Percentiles rank a stretch among this genome's conserved stretches.
These are phyloP conservation scores for Punica granatum DNA, from an alignment of 345 rosid species.

Conservation along the genomic window DNA sequence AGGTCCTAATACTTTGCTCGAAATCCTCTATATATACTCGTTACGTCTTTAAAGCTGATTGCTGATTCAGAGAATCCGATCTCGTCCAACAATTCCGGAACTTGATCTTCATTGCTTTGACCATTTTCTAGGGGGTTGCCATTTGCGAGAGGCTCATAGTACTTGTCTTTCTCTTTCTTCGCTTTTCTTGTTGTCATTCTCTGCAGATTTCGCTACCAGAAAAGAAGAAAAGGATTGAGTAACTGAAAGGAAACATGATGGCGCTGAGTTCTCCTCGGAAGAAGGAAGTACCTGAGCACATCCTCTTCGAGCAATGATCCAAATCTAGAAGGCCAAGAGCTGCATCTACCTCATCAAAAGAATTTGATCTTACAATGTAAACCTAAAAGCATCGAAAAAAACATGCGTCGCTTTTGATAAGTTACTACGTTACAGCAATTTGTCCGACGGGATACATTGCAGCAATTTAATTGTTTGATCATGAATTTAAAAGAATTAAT, in stretches of 20 bases:
- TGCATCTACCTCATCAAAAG: slow-evolving; percentile 11
- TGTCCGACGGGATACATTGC: no score
- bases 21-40: slow-evolving; percentile 27
- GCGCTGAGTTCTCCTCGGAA: neutral
- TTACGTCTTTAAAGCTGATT: slow-evolving; percentile 18
- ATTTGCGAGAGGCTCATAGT: slow-evolving; percentile 1
- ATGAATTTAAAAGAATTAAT: neutral
- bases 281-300: slow-evolving; percentile 1
- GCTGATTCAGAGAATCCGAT: slow-evolving; percentile 16
- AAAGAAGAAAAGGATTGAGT: neutral
- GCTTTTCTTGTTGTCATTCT: neutral
- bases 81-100: slow-evolving; percentile 3
- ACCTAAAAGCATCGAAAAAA: slow-evolving; percentile 8
- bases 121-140: neutral
- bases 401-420: neutral
- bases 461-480: neutral
- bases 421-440: neutral
- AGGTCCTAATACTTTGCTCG: slow-evolving; percentile 33
- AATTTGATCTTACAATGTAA: slow-evolving; percentile 7
- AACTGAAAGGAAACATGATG: neutral
- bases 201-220: neutral
- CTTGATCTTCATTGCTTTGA: neutral
- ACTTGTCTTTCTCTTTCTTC: neutral
- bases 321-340: slow-evolving; percentile 14
- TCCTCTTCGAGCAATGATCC: slow-evolving; percentile 2